These are phyloP conservation scores for Cucumis cinereus DNA, from an alignment of 306 rosid genomes.

Conservation along the genomic window DNA sequence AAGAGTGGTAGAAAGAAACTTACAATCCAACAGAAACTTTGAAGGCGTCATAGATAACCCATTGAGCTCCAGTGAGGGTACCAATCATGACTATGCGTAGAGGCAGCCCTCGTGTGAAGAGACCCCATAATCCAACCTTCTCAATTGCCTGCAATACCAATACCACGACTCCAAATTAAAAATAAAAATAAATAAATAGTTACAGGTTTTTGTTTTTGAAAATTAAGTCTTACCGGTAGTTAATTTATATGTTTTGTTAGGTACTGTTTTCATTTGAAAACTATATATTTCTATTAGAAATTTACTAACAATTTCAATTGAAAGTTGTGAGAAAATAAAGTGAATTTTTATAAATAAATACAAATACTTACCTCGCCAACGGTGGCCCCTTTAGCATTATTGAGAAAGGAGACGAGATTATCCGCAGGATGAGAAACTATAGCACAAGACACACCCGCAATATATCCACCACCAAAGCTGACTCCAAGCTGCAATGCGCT, in stretches of 20 bases:
- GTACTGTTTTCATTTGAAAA: too few species aligned
- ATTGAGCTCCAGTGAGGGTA: conserved; percentile 95
- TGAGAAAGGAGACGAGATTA: conserved; percentile 90
- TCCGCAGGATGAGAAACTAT: conserved; percentile 97
- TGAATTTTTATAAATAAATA: not conserved
- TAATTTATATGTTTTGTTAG: too few species aligned
- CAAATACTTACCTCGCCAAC: conserved; percentile 88
- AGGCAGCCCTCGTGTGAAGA: conserved; percentile 90
- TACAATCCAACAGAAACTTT: conserved; percentile 92
- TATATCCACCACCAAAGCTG: conserved; percentile 88
- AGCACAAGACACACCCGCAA: conserved; percentile 95
- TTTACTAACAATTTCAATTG: too few species aligned
- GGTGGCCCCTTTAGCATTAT: conserved; percentile 93
- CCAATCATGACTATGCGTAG: conserved; percentile 96
- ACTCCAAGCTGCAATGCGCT: conserved; percentile 77
- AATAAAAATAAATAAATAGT: not conserved
- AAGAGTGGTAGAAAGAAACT: conserved; percentile 22
- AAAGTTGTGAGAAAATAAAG: too few species aligned
- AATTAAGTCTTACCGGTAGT: too few species aligned
- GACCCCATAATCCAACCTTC: conserved; percentile 70
- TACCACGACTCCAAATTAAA: not conserved
- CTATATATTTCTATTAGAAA: too few species aligned
- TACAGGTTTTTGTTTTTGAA: too few species aligned
- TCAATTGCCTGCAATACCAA: conserved; percentile 55
- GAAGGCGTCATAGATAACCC: conserved; percentile 96